A percentile compares a stretch with the other conserved stretches of the same genome.
These are phyloP conservation scores for Lenzites betulinus DNA, from an alignment of 768 basidiomycete genomes.

Conservation along the genomic window DNA sequence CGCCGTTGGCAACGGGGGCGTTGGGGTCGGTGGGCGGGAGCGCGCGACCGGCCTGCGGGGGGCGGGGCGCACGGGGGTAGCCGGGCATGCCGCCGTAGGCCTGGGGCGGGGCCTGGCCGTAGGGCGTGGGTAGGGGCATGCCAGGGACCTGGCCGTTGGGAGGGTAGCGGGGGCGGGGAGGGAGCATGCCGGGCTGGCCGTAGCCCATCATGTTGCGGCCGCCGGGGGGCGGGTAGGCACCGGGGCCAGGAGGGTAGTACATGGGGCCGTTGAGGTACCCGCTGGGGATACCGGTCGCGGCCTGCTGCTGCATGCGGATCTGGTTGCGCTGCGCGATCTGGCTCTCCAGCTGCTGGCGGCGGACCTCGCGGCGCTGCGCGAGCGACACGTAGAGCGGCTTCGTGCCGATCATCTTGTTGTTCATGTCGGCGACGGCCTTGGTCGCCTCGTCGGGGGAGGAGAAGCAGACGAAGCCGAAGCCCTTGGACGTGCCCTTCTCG, in stretches of 20 bases:
- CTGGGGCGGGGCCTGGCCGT: slow-evolving; percentile 73
- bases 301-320: slow-evolving; percentile 94
- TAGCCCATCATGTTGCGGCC: slow-evolving; percentile 80
- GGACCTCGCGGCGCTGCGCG: slow-evolving; percentile 97
- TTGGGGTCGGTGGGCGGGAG: slow-evolving; percentile 72
- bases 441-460: slow-evolving; percentile 98
- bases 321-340: slow-evolving; percentile 99
- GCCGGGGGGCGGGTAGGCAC: slow-evolving; percentile 77
- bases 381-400: slow-evolving; percentile 99
- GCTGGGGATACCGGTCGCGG: slow-evolving; percentile 80
- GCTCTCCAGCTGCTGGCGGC: slow-evolving; percentile 97
- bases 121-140: slow-evolving; percentile 75
- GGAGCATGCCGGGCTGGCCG: slow-evolving; percentile 83
- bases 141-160: slow-evolving; percentile 73
- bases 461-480: slow-evolving; percentile 99
- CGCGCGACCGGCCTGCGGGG: slow-evolving; percentile 67
- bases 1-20: slow-evolving; percentile 45
- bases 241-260: slow-evolving; percentile 81
- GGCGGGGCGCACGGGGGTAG: slow-evolving; percentile 66
- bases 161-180: slow-evolving; percentile 83
- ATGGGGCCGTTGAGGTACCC: slow-evolving; percentile 84
- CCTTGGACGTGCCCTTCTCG: slow-evolving; percentile 90
- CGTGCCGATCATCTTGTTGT: slow-evolving; percentile 99
- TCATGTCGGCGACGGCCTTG: slow-evolving; percentile 99
- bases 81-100: slow-evolving; percentile 69